A percentile compares a stretch with the other conserved stretches of the same genome.
Conservation (phyloP, 2,329 filamentous ascomycete species). For the Epichloe scottii region DNA sequence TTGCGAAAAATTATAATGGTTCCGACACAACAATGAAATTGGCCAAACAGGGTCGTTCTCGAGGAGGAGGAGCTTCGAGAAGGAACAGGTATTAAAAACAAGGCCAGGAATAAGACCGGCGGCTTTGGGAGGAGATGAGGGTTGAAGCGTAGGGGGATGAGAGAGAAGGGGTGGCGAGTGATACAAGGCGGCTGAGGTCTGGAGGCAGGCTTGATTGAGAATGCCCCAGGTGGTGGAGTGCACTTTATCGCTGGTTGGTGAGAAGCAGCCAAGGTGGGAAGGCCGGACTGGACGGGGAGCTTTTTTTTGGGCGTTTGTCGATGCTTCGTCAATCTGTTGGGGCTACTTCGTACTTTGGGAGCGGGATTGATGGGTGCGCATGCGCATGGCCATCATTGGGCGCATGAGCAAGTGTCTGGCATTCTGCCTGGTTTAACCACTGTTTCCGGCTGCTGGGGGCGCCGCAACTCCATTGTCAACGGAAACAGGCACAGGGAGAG, state of each 20-base stretch:
- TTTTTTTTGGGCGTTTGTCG: constrained; percentile 5
- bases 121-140: background rate
- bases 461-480: background rate
- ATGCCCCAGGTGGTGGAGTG: background rate
- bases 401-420: background rate
- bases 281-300: background rate
- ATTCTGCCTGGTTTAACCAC: background rate
- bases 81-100: background rate
- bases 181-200: background rate
- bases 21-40: background rate
- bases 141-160: background rate
- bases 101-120: background rate
- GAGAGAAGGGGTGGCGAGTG: background rate
- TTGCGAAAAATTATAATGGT: background rate
- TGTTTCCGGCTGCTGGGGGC: constrained; percentile 3
- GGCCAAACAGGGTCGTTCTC: constrained; percentile 3
- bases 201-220: background rate
- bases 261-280: background rate
- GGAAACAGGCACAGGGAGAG: background rate
- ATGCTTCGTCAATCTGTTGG: constrained; percentile 8
- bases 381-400: background rate
- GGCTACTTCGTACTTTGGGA: constrained; percentile 1
- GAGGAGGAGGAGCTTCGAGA: constrained; percentile 6
- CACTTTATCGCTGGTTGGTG: background rate
- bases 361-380: constrained; percentile 1